Conservation (phyloP, 1,284 basidiomycete species). For the Flammula alnicola region DNA sequence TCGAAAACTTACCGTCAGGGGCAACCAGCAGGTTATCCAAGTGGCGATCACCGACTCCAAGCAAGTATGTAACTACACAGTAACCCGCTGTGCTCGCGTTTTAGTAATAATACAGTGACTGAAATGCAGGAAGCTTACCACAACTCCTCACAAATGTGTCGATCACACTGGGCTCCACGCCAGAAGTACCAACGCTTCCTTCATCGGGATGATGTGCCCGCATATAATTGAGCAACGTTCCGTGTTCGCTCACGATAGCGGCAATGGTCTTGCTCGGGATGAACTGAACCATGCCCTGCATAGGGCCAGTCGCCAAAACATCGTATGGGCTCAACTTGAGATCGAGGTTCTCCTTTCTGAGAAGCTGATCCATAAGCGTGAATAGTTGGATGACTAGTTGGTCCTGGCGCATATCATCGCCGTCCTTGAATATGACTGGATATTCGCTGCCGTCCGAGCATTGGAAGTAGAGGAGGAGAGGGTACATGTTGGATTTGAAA, state of each 20-base stretch:
- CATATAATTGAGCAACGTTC: constrained; percentile 90
- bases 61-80: constrained; percentile 95
- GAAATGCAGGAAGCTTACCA: constrained; percentile 60
- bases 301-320: constrained; percentile 90
- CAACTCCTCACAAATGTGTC: constrained; percentile 98
- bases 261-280: constrained; percentile 96
- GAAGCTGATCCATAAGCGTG: constrained; percentile 93
- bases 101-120: neutral
- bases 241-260: constrained; percentile 90
- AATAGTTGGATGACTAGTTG: constrained; percentile 97
- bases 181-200: constrained; percentile 89
- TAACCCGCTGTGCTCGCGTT: constrained; percentile 81
- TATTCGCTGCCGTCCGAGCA: constrained; percentile 80
- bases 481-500: constrained; percentile 97
- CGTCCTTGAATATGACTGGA: constrained; percentile 98
- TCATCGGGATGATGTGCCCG: constrained; percentile 88
- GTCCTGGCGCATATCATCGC: constrained; percentile 98
- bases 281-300: constrained; percentile 97
- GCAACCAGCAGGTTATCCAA: constrained; percentile 94
- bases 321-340: constrained; percentile 92
- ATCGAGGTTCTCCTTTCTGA: constrained; percentile 96
- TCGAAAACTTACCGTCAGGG: constrained; percentile 75
- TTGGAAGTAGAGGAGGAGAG: constrained; percentile 90
- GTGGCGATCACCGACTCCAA: constrained; percentile 98
- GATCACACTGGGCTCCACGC: constrained; percentile 90